phyloP scores from a whole-genome alignment of 177 flowering plant species.

The Telopea speciosissima region DNA sequence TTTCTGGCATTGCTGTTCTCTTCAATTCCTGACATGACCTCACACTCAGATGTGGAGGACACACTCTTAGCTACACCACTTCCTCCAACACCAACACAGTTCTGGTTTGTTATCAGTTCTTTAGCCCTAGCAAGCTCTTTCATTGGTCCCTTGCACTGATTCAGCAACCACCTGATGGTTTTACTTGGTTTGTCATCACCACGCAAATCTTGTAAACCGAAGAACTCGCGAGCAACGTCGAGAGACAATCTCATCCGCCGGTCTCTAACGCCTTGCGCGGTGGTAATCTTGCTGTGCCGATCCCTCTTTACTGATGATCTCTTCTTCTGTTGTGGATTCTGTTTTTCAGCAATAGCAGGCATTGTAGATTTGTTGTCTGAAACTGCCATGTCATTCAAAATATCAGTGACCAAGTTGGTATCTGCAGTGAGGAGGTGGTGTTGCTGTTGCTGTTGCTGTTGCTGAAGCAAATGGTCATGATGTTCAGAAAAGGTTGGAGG shows the following conservation, averaged over 20 bases:
- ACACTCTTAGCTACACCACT: conserved; percentile 12
- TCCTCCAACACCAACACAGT: not conserved
- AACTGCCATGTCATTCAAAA: not conserved
- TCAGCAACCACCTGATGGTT: conserved; percentile 72
- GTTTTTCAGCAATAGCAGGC: not conserved
- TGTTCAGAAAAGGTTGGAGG: conserved; percentile 15
- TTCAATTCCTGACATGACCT: conserved; percentile 32
- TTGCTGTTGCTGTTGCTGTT: conserved; percentile 14
- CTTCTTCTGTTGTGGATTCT: conserved; percentile 14
- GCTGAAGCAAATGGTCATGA: conserved; percentile 13
- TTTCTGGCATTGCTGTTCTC: conserved; percentile 10
- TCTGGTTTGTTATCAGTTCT: conserved; percentile 6
- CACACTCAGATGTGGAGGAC: conserved; percentile 52
- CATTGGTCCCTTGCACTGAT: conserved; percentile 45
- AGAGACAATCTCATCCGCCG: conserved; percentile 82
- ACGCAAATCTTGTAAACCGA: conserved; percentile 65
- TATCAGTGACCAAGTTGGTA: not conserved
- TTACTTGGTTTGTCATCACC: conserved; percentile 74
- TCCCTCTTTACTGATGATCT: conserved; percentile 45
- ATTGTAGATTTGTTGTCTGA: not conserved
- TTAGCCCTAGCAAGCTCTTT: conserved; percentile 28
- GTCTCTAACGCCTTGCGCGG: conserved; percentile 66
- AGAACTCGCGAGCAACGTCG: conserved; percentile 60
- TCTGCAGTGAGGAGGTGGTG: not conserved
- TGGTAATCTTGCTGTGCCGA: conserved; percentile 81